Base-by-base conservation (phyloP, 2,329 filamentous ascomycete genomes). In the Scedosporium boydii region DNA sequence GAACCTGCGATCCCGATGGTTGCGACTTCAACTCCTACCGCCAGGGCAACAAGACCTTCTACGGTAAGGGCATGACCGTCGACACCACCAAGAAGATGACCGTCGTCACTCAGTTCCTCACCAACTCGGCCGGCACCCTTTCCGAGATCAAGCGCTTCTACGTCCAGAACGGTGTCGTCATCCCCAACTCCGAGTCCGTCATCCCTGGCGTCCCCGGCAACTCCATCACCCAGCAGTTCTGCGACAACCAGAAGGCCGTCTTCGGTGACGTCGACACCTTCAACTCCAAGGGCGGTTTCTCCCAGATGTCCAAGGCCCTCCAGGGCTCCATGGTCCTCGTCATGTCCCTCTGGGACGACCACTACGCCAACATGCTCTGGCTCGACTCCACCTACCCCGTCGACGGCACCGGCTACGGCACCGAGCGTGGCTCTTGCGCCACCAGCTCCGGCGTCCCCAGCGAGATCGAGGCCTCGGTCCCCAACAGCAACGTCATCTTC, bases 11-110 rank as follows among this genome's bases (percentile, higher is more conserved):
- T 71, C 83, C 85, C 65, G 85, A 88, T 69, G 87, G 87, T 48
- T 89, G 87, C 69, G 87, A 88, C 72, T 88, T 87, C 80, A 88
- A 88, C 80, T 71, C 80, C 46, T 89, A 83, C 82, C 86, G 86
- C 70, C 78, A 84, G 78, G 87, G 87, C 65, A 80, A 85, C 74
- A 77, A 76, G 64, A 75, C 74, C 72, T 89, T 87, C 78, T 89
- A 84, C 76, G 87, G 86, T 60, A 68, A 66, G n/a, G 74, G 74
- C 59, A 74, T 79, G 0, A 85, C 76, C 59, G 75, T 89, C 67
- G 82, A 88, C 70, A 86, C 85, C 62, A 80, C 72, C 65, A 76
- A 78, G 70, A 81, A 82, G 68, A 73, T 88, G 67, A 88, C 86
- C 7, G 84, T 89, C 26, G 82, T 88, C 63, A 89, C 86, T 9